A percentile compares a stretch with the other conserved stretches of the same genome.
phyloP scores from a whole-genome alignment of 768 basidiomycete species.

The Strobilomyces dryophilus region DNA sequence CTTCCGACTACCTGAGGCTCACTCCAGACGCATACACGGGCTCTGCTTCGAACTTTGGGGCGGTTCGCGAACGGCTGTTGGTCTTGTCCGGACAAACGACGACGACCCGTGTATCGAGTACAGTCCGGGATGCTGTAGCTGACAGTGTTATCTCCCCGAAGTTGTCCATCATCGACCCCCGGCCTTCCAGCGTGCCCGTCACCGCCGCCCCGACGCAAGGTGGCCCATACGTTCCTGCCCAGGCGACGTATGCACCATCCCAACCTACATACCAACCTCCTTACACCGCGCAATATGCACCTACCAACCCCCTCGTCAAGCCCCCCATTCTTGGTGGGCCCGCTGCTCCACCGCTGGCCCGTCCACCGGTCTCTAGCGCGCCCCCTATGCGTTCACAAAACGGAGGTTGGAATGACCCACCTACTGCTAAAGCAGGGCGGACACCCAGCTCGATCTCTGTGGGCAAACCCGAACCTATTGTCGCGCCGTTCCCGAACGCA shows the following conservation, averaged over 20 bases:
- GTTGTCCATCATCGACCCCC: neutral
- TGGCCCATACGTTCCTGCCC: constrained; percentile 15
- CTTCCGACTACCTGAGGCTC: constrained; percentile 71
- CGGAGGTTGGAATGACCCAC: constrained; percentile 93
- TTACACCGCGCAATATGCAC: constrained; percentile 8
- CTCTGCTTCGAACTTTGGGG: constrained; percentile 40
- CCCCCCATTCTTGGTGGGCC: constrained; percentile 39
- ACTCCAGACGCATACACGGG: constrained; percentile 79
- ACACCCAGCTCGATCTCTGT: constrained; percentile 45
- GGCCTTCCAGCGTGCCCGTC: constrained; percentile 30
- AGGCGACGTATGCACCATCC: constrained; percentile 33
- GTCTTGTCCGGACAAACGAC: constrained; percentile 35
- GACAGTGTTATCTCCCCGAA: constrained; percentile 27
- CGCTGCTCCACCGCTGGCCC: constrained; percentile 39
- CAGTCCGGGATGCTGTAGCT: constrained; percentile 22
- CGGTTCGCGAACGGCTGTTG: constrained; percentile 45
- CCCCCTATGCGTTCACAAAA: constrained; percentile 64
- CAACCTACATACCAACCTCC: constrained; percentile 14
- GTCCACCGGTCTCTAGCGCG: constrained; percentile 40
- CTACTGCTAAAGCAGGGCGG: constrained; percentile 43
- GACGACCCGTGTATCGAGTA: constrained; percentile 22
- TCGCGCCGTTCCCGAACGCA: constrained; percentile 83
- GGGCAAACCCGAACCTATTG: constrained; percentile 68
- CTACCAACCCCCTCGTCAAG: constrained; percentile 32
- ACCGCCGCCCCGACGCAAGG: constrained; percentile 21